Base-by-base conservation (phyloP, 2,329 filamentous ascomycete genomes). In the Aspergillus sojae region DNA sequence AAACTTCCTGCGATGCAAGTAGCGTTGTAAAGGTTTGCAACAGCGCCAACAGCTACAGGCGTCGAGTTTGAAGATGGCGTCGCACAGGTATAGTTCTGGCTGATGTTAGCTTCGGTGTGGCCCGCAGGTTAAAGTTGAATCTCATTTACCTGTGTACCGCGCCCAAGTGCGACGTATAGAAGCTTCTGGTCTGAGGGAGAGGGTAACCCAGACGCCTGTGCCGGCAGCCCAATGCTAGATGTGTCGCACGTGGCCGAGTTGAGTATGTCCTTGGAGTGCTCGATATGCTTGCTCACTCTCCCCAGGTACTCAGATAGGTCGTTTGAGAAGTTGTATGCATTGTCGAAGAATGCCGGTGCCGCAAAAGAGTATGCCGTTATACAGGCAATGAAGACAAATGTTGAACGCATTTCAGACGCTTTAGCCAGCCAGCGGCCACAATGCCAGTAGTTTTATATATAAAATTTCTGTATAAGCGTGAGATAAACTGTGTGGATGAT, bases 61-160 rank as follows among this genome's bases (percentile, higher is more conserved):
- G 80, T 80, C 0, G 87, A 85, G 4, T 85, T 85, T 1, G 86
- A 75, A 70, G 90, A 86, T 66, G 79, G 79, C 60, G 84, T 80
- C 63, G 86, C 82, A 83, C 94, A 97, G 58, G 92, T 96, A 83
- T 97, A 98, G 85, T 97, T 97, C 81, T 97, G 89, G 48, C 41
- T 23, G n/a, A 32, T 60, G 67, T 71, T 67, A 68, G 62, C 19
- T 59, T 46, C 21, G 14, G 30, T 6, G 26, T 32, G 30, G 9
- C 14, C 26, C 12, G 26, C 14, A 7, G 14, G 10, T 2, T 3
- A 7, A 41, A n/a, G 11, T 12, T n/a, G 19, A 46, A 55, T 23
- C 48, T 23, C 41, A 32, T 75, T 66, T 76, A 83, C 81, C 75
- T 83, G 81, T 9, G 91, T 95, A 64, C 94, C 94, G 52, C 92